Base-by-base conservation (phyloP, 164 flowering plant species). In the Kingdonia uniflora region DNA sequence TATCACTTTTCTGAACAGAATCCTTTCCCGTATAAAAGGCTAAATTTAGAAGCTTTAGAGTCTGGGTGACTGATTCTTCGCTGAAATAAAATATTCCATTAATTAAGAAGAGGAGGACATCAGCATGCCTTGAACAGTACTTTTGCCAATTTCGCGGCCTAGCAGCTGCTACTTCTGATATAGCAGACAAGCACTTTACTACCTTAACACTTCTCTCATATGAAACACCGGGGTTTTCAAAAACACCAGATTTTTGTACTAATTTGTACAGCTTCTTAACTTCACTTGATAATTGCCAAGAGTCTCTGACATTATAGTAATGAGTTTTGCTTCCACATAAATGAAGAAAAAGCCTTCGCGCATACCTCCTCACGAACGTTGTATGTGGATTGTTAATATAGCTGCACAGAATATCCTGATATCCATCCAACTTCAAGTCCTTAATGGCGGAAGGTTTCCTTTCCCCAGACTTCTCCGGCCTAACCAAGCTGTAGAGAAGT, bases 131-230 rank as follows among this genome's bases (percentile, higher is more conserved):
- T 57, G 84, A 69, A 68, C 97, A 87, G 56, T 94, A 89, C 58
- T 87, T 94, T 69, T 94, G 99, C 99, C 99, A 94, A 72, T 94
- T 94, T 49, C 95, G 75, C 59, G 97, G 99, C 57, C 99, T 75
- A 20, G 96, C 78, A 48, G 84, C 72, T 53, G 99, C 90, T 42
- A 94, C 92, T 68, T 94, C 99, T 56, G 87, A 81, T 72, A 94
- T 81, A 21, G 85, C 79, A 40, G 88, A 73, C 51, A 94, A 69
- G 61, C 87, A 89, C 74, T 85, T 94, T 21, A 94, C 92, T 25
- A 94, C 77, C 66, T 94, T 94, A 14, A 89, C 95, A 67, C 95
- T 83, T 66, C 96, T 87, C 67, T 94, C 97, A 70, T 89, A 94
- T 14, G 94, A 62, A 23, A 80, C 59, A 42, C 4, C 35, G 35